Conservation (phyloP, 1,139 yeast species). For the Hemisphaericaspora xylanilytica region DNA sequence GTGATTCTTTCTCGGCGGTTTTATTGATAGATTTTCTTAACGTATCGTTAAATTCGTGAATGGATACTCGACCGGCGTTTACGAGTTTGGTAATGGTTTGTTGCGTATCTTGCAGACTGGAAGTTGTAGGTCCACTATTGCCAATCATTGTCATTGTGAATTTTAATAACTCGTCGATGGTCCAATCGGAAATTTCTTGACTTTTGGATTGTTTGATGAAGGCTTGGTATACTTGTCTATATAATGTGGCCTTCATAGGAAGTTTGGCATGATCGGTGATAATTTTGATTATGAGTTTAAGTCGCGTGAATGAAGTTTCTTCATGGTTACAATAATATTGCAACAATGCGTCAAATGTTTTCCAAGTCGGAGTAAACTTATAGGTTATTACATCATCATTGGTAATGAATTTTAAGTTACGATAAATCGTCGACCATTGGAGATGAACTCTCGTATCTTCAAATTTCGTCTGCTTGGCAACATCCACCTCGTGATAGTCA, state of each 20-base stretch:
- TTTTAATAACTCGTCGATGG: slow-evolving; percentile 1
- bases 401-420: neutral
- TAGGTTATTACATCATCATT: slow-evolving; percentile 1
- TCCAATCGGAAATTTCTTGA: slow-evolving; percentile 4
- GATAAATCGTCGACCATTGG: neutral
- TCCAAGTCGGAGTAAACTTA: neutral
- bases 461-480: neutral
- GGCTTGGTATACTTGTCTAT: neutral
- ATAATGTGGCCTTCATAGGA: neutral
- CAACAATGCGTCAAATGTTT: slow-evolving; percentile 1
- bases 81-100: neutral
- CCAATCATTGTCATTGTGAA: slow-evolving; percentile 1
- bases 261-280: slow-evolving; percentile 3
- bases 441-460: neutral
- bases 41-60: neutral
- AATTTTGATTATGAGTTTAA: slow-evolving; percentile 1
- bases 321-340: slow-evolving; percentile 1
- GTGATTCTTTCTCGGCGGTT: too few species aligned
- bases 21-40: neutral
- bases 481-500: neutral
- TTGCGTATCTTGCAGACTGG: neutral
- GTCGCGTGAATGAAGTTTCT: slow-evolving; percentile 3
- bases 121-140: neutral
- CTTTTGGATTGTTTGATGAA: slow-evolving; percentile 1
- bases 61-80: neutral